Conservation (phyloP, 768 basidiomycete genomes). For the Phlebiopsis gigantea region DNA sequence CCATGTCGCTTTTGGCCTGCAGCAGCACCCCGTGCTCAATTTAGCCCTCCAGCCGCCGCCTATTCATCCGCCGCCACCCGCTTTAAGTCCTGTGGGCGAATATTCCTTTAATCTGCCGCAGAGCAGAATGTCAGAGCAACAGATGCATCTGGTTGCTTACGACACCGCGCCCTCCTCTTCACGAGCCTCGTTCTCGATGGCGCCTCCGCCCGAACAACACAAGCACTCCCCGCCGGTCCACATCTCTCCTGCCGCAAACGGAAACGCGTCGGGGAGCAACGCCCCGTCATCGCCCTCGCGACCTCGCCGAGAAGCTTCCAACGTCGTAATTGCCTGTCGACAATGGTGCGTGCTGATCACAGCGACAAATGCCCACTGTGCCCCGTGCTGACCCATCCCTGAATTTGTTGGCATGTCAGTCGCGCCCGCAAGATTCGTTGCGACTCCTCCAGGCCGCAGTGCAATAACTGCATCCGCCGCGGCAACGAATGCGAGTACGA, state of each 20-base stretch:
- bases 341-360: conserved; percentile 63
- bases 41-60: conserved; percentile 15
- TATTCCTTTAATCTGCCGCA: conserved; percentile 26
- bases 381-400: conserved; percentile 7
- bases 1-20: conserved; percentile 18
- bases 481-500: conserved; percentile 79
- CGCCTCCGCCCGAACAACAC: conserved; percentile 15
- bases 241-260: conserved; percentile 15
- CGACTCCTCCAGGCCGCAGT: conserved; percentile 76
- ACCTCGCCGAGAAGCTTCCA: conserved; percentile 34
- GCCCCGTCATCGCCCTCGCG: conserved; percentile 15
- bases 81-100: conserved; percentile 19
- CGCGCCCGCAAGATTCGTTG: conserved; percentile 83
- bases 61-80: conserved; percentile 16
- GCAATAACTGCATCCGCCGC: conserved; percentile 78
- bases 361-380: conserved; percentile 27
- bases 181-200: conserved; percentile 17
- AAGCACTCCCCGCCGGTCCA: conserved; percentile 15
- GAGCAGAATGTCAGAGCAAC: conserved; percentile 21
- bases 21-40: conserved; percentile 22
- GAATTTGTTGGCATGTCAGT: conserved; percentile 37
- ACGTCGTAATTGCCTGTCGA: conserved; percentile 77
- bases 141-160: conserved; percentile 17
- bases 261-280: conserved; percentile 19
- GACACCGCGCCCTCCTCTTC: conserved; percentile 17